These are phyloP conservation scores for Globisporangium splendens DNA, from an alignment of 352 stramenopile genomes.

Conservation along the genomic window DNA sequence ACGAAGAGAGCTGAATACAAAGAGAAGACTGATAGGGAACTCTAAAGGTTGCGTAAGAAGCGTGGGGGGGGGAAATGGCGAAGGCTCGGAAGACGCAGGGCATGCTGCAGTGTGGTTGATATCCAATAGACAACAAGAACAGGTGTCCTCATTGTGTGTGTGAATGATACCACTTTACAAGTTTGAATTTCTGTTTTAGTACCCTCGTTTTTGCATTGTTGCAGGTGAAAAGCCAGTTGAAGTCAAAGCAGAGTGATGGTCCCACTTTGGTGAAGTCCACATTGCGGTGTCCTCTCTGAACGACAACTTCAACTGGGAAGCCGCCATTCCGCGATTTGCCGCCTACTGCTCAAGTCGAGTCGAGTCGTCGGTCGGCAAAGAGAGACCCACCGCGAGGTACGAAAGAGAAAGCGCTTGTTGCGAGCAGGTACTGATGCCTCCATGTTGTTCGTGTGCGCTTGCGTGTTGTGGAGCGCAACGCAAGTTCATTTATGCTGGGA, in stretches of 20 bases:
- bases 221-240: conserved; percentile 3
- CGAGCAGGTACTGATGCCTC: background rate
- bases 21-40: background rate
- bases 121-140: no score
- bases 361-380: background rate
- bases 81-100: background rate
- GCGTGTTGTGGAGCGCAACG: background rate
- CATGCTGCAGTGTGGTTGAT: no score
- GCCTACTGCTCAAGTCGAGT: background rate
- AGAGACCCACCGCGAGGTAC: background rate
- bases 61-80: background rate
- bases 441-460: background rate
- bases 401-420: background rate
- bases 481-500: no score
- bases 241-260: conserved; percentile 13
- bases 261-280: background rate
- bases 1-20: conserved; percentile 41
- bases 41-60: background rate
- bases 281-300: background rate
- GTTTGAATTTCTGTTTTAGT: background rate
- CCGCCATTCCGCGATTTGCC: conserved; percentile 10
- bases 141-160: no score
- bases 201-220: background rate
- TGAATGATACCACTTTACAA: no score
- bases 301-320: background rate